Evolutionary conservation across 257 asterid genomes (phyloP).

Genomic region (Coffea canephora): DNA sequence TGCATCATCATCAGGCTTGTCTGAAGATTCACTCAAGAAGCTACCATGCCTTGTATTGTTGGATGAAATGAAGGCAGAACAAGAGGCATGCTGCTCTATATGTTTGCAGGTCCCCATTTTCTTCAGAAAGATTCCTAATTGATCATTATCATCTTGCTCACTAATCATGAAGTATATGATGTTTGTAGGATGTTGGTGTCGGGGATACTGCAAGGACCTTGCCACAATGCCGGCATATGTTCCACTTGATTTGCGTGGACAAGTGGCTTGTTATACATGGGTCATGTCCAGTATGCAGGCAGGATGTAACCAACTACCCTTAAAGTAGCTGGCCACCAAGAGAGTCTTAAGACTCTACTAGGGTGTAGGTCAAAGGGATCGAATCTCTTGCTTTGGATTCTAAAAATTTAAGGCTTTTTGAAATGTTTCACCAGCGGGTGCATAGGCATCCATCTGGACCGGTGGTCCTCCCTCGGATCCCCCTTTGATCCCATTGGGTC

Average conservation of each 20-base stretch:
- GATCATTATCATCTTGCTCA: background rate
- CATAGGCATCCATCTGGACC: no score
- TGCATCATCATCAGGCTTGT: slow-evolving; percentile 17
- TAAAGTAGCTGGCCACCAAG: no score
- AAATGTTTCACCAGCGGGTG: no score
- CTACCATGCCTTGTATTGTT: slow-evolving; percentile 23
- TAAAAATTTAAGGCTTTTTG: no score
- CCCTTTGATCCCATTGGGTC: no score
- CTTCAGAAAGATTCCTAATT: background rate
- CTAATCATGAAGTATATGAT: background rate
- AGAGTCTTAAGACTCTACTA: no score
- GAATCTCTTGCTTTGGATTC: no score
- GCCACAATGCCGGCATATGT: slow-evolving; percentile 29
- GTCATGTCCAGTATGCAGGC: slow-evolving; percentile 33
- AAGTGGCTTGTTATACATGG: slow-evolving; percentile 26
- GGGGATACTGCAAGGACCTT: slow-evolving; percentile 30
- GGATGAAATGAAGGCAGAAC: slow-evolving; percentile 7
- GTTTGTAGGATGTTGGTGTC: slow-evolving; percentile 20
- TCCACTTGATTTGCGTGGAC: slow-evolving; percentile 30
- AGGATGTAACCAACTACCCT: slow-evolving; percentile 2
- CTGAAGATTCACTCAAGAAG: slow-evolving; percentile 19
- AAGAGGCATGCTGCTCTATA: slow-evolving; percentile 24
- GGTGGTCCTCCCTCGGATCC: no score
- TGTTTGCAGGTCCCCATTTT: slow-evolving; percentile 24
- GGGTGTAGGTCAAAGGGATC: no score